phyloP scores from a whole-genome alignment of 257 asterid genomes.

The Jacaranda copaia region DNA sequence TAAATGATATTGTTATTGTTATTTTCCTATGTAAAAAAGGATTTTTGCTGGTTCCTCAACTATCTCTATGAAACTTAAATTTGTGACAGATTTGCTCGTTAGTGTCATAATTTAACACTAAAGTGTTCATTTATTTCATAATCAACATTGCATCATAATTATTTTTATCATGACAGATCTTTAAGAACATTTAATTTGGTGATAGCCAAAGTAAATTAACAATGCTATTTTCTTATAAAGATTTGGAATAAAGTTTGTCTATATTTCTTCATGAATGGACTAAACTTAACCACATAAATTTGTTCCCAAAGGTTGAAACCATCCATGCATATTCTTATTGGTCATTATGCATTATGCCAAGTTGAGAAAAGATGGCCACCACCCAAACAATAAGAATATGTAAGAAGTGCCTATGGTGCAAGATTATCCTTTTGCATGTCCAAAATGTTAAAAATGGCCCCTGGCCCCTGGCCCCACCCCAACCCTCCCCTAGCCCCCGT shows the following conservation, averaged over 20 bases:
- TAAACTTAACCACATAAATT: constrained; percentile 21
- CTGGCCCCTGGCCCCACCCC: background rate
- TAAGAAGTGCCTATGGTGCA: constrained; percentile 33
- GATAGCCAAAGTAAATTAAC: background rate
- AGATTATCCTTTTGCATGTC: constrained; percentile 29
- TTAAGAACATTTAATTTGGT: background rate
- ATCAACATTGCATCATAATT: too few relatives aligned
- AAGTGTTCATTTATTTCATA: too few relatives aligned
- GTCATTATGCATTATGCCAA: constrained; percentile 34
- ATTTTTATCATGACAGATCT: too few relatives aligned
- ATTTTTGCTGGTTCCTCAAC: too few relatives aligned
- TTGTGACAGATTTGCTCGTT: too few relatives aligned
- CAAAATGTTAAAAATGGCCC: background rate
- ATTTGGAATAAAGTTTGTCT: background rate
- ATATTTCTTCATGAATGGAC: background rate
- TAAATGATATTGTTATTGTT: too few relatives aligned
- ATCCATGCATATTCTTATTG: constrained; percentile 24
- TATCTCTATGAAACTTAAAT: too few relatives aligned
- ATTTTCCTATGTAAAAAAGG: too few relatives aligned
- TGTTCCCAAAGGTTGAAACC: constrained; percentile 37
- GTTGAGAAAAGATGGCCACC: constrained; percentile 44
- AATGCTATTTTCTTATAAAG: background rate
- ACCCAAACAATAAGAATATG: constrained; percentile 35
- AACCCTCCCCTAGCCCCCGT: constrained; percentile 21
- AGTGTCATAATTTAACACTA: too few relatives aligned